phyloP scores from a whole-genome alignment of 495 filamentous ascomycete species.

The Copromyces sp. region DNA sequence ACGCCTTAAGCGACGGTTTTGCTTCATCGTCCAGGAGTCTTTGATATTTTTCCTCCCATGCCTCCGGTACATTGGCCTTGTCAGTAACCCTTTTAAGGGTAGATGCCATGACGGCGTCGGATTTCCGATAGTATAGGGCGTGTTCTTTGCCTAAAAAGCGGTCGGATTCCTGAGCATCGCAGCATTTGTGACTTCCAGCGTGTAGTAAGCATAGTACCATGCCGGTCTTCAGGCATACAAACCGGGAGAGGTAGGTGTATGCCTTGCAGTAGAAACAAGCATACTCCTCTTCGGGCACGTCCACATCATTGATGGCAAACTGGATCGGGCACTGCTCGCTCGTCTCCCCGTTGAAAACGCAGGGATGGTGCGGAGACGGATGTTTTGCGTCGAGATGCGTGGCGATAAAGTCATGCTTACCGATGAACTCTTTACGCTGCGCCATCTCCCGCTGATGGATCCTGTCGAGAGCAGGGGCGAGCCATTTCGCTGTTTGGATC shows the following conservation, averaged over 20 bases:
- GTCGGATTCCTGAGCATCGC: slow-evolving; percentile 50
- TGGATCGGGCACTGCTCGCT: slow-evolving; percentile 30
- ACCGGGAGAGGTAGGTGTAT: slow-evolving; percentile 84
- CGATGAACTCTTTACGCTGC: slow-evolving; percentile 56
- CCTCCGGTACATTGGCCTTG: slow-evolving; percentile 73
- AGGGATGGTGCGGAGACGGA: slow-evolving; percentile 22
- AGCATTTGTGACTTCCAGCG: slow-evolving; percentile 69
- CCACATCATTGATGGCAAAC: slow-evolving; percentile 51
- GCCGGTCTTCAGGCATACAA: slow-evolving; percentile 65
- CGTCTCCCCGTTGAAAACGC: slow-evolving; percentile 33
- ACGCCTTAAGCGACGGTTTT: slow-evolving; percentile 73
- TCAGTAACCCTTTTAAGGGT: slow-evolving; percentile 71
- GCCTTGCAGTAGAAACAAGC: slow-evolving; percentile 88
- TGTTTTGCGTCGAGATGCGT: slow-evolving; percentile 46
- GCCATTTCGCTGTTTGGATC: slow-evolving; percentile 90
- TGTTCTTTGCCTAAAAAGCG: slow-evolving; percentile 54
- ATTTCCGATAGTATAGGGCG: slow-evolving; percentile 62
- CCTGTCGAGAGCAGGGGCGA: slow-evolving; percentile 75
- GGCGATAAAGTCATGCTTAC: slow-evolving; percentile 42
- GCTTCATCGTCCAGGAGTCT: slow-evolving; percentile 71
- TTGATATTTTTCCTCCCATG: slow-evolving; percentile 86
- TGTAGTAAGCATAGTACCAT: slow-evolving; percentile 74
- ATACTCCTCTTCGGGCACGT: slow-evolving; percentile 80
- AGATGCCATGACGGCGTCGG: slow-evolving; percentile 55
- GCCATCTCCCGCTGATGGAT: slow-evolving; percentile 61